Evolutionary conservation across 139 green algal species (phyloP), one percentile per base, ranked within the genome.

Genomic region (Astrephomene gubernaculifera): DNA sequence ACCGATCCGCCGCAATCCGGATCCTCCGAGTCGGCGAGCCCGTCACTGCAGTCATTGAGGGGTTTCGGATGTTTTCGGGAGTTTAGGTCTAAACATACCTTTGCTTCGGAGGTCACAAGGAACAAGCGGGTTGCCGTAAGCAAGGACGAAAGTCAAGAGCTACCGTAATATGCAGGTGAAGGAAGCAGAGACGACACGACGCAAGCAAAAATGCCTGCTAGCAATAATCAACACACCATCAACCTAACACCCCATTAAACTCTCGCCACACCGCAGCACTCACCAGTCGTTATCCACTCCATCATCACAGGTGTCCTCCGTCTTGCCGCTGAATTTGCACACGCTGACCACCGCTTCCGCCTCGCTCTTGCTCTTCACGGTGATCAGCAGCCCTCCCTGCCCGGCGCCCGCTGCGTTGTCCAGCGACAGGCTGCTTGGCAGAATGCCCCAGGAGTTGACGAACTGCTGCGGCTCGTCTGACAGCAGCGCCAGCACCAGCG

Each of bases 271-370:
- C 49, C 49, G 49, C n/a, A n/a, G 49, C 49, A 17, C 65, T 44
- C 35, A 75, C 68, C 68, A 75, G 68, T 75, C 68, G 38, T 75
- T 53, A 21, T 75, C 68, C 21, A 75, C 10, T 1, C 68, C 68
- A 33, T 75, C 39, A n/a, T 5, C 8, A 39, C 68, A 75, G 49
- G 17, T 17, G 49, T 57, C 17, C 41, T 75, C 68, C 21, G 24
- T 36, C 6, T 1, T 38, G 9, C 9, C 22, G 22, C 52, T 21
- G 68, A 57, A 75, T 38, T 39, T 38, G 35, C 68, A 75, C 21
- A 75, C 36, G 38, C 38, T 38, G 17, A 75, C 68, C 12, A 39
- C 35, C 19, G 68, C 68, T 21, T 38, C 68, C 38, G 21, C 29
- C 1, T 14, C 21, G 2, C 38, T 57, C 39, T 75, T 75, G 68